Evolutionary conservation across 2,329 filamentous ascomycete species (phyloP).

Genomic region (Pyricularia pennisetigena): DNA sequence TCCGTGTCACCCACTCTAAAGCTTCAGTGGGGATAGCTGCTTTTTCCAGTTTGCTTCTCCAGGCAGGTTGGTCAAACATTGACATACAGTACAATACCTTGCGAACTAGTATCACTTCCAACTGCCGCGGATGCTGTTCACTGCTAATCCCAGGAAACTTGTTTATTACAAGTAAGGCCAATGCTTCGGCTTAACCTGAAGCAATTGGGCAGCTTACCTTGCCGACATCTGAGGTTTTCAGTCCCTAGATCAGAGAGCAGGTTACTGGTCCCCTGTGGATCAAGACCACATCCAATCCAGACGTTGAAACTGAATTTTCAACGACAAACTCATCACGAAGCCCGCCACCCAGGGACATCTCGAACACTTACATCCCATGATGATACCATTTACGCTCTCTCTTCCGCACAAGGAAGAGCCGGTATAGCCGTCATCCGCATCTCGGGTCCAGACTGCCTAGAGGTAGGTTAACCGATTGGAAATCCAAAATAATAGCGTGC

Average conservation of each 20-base stretch:
- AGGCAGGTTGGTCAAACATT: too few species aligned
- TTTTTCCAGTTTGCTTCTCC: background rate
- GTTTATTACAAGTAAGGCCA: background rate
- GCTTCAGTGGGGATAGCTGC: background rate
- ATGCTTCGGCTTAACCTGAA: background rate
- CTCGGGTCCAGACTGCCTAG: conserved; percentile 66
- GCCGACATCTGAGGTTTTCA: background rate
- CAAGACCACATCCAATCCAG: background rate
- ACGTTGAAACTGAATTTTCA: background rate
- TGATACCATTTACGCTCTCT: conserved; percentile 85
- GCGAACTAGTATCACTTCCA: background rate
- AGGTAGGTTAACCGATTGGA: conserved; percentile 31
- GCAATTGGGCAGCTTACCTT: background rate
- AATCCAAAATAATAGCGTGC: background rate
- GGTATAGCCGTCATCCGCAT: conserved; percentile 87
- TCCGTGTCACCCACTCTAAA: background rate
- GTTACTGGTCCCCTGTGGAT: background rate
- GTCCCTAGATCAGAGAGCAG: background rate
- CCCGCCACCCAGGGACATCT: background rate
- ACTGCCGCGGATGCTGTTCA: background rate
- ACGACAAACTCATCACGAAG: background rate
- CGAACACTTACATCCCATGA: conserved; percentile 11
- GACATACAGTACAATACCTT: too few species aligned
- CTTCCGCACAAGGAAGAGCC: conserved; percentile 73
- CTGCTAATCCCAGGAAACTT: background rate